Evolutionary conservation across 1,284 basidiomycete genomes (phyloP), one percentile per base, ranked within the genome.

Genomic region (Schizopora paradoxa): DNA sequence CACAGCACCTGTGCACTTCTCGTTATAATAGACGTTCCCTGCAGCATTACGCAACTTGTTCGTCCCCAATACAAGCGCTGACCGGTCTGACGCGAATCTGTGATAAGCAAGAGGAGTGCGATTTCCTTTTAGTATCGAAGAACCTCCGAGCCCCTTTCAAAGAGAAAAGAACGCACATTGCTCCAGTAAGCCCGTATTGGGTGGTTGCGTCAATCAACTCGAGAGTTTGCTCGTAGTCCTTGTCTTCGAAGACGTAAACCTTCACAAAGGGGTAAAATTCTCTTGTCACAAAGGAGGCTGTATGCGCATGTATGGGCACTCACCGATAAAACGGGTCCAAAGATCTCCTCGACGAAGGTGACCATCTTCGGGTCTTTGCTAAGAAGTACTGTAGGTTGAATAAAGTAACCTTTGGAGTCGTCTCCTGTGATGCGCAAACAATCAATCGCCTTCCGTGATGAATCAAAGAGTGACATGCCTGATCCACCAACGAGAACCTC

Each of bases 291-390:
- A n/a, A 22, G 31, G 25, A 31, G 21, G 42, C n/a, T n/a, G 22
- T 7, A 28, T 18, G 26, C 31, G 41, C 33, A 38, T 6, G 36
- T 32, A 14, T 54, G 55, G 19, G 46, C 44, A 66, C 73, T 59
- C 57, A 91, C 90, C 29, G 95, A 97, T 51, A 98, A 64, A 43
- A 99, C 94, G 28, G 96, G 96, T 3, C 96, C 96, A 57, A 99
- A 98, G 60, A 99, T 90, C 69, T 99, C 95, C 58, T 97, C 91
- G 25, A 79, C 79, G 82, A 99, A 91, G 7, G 94, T 96, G 42
- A 96, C 70, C 4, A 85, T 89, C 58, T 81, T 80, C 42, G 95
- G 93, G 65, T 99, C 91, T 65, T 89, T 89, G 58, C 88, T 96
- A 55, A 92, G 70, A 60, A 99, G 95, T 49, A 98, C 82, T 11